These are phyloP conservation scores for Blastobotrys raffinosifermentans DNA, from an alignment of 1,139 yeast genomes.

Conservation along the genomic window DNA sequence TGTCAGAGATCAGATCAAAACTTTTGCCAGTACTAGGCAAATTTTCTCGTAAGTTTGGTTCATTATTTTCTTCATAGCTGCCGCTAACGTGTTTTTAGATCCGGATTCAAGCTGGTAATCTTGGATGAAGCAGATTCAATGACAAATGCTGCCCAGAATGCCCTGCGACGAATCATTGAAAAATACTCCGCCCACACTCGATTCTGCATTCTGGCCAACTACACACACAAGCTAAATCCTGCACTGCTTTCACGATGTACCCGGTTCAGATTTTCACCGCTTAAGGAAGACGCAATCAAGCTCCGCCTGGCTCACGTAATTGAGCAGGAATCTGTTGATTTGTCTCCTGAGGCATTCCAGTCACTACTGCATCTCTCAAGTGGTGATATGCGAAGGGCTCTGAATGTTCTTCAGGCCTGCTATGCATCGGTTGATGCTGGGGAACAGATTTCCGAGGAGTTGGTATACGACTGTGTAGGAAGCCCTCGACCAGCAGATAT, in stretches of 20 bases:
- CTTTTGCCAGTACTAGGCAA: constrained; percentile 85
- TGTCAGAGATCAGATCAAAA: constrained; percentile 75
- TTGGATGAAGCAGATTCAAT: constrained; percentile 98
- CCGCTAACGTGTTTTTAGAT: no score
- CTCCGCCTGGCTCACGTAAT: constrained; percentile 65
- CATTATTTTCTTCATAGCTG: background rate
- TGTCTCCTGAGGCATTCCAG: constrained; percentile 53
- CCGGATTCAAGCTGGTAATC: constrained; percentile 81
- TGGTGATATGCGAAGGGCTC: constrained; percentile 96
- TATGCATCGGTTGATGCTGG: constrained; percentile 43
- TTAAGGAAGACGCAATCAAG: constrained; percentile 59
- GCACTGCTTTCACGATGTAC: constrained; percentile 94
- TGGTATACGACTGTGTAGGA: constrained; percentile 92
- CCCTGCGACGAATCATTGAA: constrained; percentile 84
- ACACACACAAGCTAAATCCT: constrained; percentile 91
- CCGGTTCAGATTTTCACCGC: constrained; percentile 85
- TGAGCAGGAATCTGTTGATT: constrained; percentile 54
- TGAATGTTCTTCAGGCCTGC: constrained; percentile 93
- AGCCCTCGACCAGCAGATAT: constrained; percentile 90
- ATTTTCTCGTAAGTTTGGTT: constrained; percentile 57
- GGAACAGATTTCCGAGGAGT: constrained; percentile 50
- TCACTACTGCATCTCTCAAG: constrained; percentile 66
- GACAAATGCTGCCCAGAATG: constrained; percentile 97
- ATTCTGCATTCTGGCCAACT: constrained; percentile 93
- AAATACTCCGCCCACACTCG: constrained; percentile 92